These are phyloP conservation scores for Amanita inopinata DNA, from an alignment of 768 basidiomycete species.

Conservation along the genomic window DNA sequence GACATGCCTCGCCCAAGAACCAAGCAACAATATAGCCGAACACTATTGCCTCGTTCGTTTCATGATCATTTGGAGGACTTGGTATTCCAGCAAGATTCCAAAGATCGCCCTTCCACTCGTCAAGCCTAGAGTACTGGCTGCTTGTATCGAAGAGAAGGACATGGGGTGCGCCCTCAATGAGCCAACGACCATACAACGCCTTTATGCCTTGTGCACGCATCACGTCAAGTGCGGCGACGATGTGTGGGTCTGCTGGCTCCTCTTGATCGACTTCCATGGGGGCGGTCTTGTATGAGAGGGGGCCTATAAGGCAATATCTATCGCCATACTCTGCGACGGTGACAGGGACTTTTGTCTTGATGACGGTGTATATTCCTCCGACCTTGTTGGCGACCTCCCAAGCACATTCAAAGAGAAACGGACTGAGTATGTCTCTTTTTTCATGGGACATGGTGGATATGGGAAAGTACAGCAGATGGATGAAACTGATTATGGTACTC, in stretches of 20 bases:
- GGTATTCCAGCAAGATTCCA: slow-evolving; percentile 99
- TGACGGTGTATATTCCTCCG: slow-evolving; percentile 98
- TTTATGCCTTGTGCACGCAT: slow-evolving; percentile 93
- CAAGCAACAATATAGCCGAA: slow-evolving; percentile 98
- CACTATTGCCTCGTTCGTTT: slow-evolving; percentile 96
- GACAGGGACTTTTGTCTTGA: slow-evolving; percentile 98
- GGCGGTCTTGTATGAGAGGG: slow-evolving; percentile 96
- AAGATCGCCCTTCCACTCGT: slow-evolving; percentile 98
- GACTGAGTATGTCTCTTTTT: slow-evolving; percentile 66
- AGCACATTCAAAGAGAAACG: slow-evolving; percentile 87
- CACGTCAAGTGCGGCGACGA: slow-evolving; percentile 63
- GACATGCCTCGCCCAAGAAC: slow-evolving; percentile 94
- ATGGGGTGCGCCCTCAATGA: slow-evolving; percentile 92
- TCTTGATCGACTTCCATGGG: slow-evolving; percentile 98
- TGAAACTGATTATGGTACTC: neutral
- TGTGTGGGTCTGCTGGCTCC: slow-evolving; percentile 74
- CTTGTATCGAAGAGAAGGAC: slow-evolving; percentile 96
- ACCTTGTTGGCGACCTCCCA: slow-evolving; percentile 99
- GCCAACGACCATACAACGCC: slow-evolving; percentile 92
- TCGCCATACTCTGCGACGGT: slow-evolving; percentile 94
- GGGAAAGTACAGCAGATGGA: neutral
- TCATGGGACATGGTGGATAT: slow-evolving; percentile 11
- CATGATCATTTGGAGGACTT: slow-evolving; percentile 90
- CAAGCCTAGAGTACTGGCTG: slow-evolving; percentile 75
- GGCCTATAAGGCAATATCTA: slow-evolving; percentile 92